phyloP scores from a whole-genome alignment of 306 rosid species.

The Castanea mollissima region DNA sequence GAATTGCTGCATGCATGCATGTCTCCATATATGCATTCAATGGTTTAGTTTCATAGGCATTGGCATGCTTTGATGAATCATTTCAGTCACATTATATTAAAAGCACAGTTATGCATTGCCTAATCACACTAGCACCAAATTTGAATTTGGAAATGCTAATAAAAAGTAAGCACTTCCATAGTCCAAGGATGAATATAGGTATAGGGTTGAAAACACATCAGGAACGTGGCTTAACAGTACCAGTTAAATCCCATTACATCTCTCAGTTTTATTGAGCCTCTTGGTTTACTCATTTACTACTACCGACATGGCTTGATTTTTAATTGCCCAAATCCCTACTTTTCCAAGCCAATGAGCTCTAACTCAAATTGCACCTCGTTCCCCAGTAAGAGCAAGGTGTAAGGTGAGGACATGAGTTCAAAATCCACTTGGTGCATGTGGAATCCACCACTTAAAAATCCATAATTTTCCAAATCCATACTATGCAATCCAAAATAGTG shows the following conservation, averaged over 20 bases:
- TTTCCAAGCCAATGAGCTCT: neutral
- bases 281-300: too few relatives aligned
- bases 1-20: neutral
- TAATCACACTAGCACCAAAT: neutral
- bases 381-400: too few relatives aligned
- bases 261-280: too few relatives aligned
- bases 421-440: too few relatives aligned
- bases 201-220: too few relatives aligned
- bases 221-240: too few relatives aligned
- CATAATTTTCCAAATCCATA: neutral
- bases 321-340: neutral
- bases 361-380: too few relatives aligned
- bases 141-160: neutral
- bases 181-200: too few relatives aligned
- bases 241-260: too few relatives aligned
- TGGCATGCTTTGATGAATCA: neutral
- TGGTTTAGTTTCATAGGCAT: neutral
- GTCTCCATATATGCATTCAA: neutral
- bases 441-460: too few relatives aligned
- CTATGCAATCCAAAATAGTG: neutral
- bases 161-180: too few relatives aligned
- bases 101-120: neutral
- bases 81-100: neutral
- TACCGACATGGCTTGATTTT: neutral
- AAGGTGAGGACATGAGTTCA: too few relatives aligned